These are phyloP conservation scores for Ampelocalamus luodianensis DNA, from an alignment of 176 grass and related monocot genomes.

Conservation along the genomic window DNA sequence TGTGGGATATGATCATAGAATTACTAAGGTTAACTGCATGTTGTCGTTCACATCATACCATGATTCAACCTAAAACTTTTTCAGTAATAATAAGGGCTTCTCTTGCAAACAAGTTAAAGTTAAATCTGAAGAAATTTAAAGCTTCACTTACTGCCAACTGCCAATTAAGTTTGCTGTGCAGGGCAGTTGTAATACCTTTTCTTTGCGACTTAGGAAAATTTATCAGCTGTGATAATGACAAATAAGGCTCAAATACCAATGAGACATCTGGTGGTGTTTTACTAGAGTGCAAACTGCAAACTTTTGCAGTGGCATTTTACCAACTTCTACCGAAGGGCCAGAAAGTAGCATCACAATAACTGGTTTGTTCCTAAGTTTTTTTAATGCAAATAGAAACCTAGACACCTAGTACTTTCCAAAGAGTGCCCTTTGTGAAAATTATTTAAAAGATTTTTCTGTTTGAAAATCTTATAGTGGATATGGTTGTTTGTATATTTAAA, in stretches of 20 bases:
- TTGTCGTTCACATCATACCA: background rate
- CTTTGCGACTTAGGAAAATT: background rate
- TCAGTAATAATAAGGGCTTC: background rate
- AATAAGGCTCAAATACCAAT: background rate
- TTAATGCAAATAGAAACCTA: constrained; percentile 7
- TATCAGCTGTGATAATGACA: background rate
- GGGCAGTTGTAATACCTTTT: background rate
- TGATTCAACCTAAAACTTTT: constrained; percentile 4
- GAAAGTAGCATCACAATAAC: background rate
- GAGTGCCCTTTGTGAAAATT: background rate
- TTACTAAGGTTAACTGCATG: constrained; percentile 8
- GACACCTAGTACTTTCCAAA: constrained; percentile 8
- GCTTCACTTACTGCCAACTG: background rate
- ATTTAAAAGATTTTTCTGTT: background rate
- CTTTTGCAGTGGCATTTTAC: background rate
- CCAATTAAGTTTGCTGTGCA: background rate
- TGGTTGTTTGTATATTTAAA: constrained; percentile 18
- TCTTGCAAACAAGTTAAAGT: constrained; percentile 14
- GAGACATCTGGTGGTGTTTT: background rate
- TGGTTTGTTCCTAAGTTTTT: background rate
- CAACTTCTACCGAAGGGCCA: background rate
- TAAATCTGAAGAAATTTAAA: constrained; percentile 22
- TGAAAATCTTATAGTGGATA: constrained; percentile 12
- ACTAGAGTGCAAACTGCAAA: constrained; percentile 10
- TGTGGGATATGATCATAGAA: background rate